phyloP scores from a whole-genome alignment of 768 basidiomycete genomes.

The Mycena belliarum region DNA sequence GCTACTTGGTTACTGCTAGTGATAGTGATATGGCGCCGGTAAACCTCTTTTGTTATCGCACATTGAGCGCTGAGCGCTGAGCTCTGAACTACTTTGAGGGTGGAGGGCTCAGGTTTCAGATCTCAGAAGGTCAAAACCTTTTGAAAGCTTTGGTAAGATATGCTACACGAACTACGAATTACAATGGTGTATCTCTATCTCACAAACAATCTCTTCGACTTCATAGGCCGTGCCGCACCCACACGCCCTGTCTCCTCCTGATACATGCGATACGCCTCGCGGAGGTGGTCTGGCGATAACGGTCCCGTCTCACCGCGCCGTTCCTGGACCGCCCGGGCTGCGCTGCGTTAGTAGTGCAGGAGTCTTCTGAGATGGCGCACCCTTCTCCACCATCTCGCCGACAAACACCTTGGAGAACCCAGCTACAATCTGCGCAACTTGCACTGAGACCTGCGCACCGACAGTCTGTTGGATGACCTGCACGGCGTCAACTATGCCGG shows the following conservation, averaged over 20 bases:
- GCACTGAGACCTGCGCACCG: constrained; percentile 81
- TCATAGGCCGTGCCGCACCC: constrained; percentile 71
- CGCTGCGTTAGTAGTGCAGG: background rate
- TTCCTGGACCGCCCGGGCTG: constrained; percentile 77
- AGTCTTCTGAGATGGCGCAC: constrained; percentile 36
- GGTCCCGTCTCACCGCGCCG: constrained; percentile 76
- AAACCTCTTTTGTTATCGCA: no score
- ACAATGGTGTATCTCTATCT: constrained; percentile 14
- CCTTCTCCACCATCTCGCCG: constrained; percentile 89
- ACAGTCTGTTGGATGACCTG: constrained; percentile 84
- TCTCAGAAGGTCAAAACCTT: no score
- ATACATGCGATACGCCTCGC: constrained; percentile 86
- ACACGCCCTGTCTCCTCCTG: constrained; percentile 80
- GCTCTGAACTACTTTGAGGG: no score
- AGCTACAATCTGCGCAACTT: constrained; percentile 86
- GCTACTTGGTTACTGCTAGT: no score
- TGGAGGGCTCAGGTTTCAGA: no score
- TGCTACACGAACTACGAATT: no score
- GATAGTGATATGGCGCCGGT: no score
- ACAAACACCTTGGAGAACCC: constrained; percentile 92
- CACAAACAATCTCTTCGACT: constrained; percentile 74
- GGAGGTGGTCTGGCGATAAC: constrained; percentile 83
- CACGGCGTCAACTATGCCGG: background rate
- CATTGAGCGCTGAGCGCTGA: no score
- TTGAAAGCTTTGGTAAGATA: no score